These are phyloP conservation scores for Phytomonas sp. DNA, from an alignment of 208 protist species.

Conservation along the genomic window DNA sequence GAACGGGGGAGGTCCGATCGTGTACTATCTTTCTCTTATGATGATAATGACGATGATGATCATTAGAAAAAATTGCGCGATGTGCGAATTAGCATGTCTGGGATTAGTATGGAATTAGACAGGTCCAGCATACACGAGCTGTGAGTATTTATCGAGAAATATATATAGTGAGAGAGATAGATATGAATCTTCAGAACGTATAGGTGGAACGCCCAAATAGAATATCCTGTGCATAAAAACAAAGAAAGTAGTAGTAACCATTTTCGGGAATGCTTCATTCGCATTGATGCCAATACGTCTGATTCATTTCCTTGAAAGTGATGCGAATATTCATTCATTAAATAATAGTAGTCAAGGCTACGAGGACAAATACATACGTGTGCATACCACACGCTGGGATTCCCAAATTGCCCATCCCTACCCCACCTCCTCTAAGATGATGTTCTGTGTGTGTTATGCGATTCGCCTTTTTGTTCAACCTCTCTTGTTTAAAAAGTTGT, in stretches of 20 bases:
- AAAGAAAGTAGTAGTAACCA: neutral
- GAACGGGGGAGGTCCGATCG: neutral
- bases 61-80: neutral
- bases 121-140: neutral
- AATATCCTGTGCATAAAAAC: constrained; percentile 1
- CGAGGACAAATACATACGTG: neutral
- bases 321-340: neutral
- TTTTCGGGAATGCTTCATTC: neutral
- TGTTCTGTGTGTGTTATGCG: too few species aligned
- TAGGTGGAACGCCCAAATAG: neutral
- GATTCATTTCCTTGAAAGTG: neutral
- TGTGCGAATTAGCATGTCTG: neutral
- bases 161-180: neutral
- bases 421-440: too few species aligned
- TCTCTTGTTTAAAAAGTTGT: too few species aligned
- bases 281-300: neutral
- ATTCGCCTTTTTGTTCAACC: too few species aligned
- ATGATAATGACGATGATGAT: neutral
- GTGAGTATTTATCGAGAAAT: neutral
- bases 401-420: too few species aligned
- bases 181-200: neutral
- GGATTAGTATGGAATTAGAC: neutral
- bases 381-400: neutral
- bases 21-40: neutral
- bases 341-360: neutral